A percentile compares a stretch with the other conserved stretches of the same genome.
phyloP scores from a whole-genome alignment of 768 basidiomycete species.

The Tremella mesenterica region DNA sequence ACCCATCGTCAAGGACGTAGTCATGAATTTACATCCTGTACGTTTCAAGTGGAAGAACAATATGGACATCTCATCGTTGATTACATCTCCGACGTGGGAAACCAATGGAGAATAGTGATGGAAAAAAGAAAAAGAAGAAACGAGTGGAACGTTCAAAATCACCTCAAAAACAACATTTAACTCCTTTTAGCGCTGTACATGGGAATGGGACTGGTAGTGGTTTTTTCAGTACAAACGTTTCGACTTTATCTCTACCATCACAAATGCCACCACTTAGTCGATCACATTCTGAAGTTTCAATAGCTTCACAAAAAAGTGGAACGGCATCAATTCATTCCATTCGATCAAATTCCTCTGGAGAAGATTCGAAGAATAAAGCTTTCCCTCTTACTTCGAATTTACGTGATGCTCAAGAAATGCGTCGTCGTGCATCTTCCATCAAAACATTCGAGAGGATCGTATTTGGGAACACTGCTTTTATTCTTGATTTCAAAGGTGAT shows the following conservation, averaged over 20 bases:
- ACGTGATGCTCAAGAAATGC: conserved; percentile 41
- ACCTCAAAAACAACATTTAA: neutral
- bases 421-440: conserved; percentile 65
- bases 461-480: conserved; percentile 47
- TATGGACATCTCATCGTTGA: conserved; percentile 75
- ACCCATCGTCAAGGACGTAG: conserved; percentile 72
- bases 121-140: conserved; percentile 11
- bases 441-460: conserved; percentile 67
- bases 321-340: neutral
- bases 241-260: conserved; percentile 15
- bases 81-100: conserved; percentile 61
- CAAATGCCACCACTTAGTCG: conserved; percentile 46
- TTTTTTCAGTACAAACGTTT: neutral
- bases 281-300: conserved; percentile 44
- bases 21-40: conserved; percentile 73
- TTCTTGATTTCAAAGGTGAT: neutral
- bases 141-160: neutral
- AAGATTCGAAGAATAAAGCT: conserved; percentile 14
- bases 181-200: neutral
- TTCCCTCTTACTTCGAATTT: neutral
- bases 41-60: conserved; percentile 74
- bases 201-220: conserved; percentile 44
- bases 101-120: neutral
- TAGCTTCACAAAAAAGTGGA: conserved; percentile 23
- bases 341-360: conserved; percentile 21